These are phyloP conservation scores for Penicillium lagena DNA, from an alignment of 495 filamentous ascomycete genomes.

Conservation along the genomic window DNA sequence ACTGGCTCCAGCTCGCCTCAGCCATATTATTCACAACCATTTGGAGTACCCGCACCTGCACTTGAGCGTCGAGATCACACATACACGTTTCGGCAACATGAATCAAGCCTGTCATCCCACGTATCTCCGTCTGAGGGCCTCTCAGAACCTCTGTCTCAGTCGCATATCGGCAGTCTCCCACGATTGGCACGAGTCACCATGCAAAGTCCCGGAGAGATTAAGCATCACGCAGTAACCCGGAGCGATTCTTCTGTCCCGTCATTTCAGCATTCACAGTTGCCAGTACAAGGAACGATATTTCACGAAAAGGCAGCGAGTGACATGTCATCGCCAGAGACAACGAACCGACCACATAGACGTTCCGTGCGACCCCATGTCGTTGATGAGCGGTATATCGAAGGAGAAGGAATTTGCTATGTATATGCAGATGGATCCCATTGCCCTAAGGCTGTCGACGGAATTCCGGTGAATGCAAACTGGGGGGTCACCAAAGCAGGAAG, in stretches of 20 bases:
- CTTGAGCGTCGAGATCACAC: constrained; percentile 13
- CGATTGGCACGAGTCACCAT: constrained; percentile 28
- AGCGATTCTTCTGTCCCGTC: constrained; percentile 14
- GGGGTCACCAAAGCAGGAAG: constrained; percentile 90
- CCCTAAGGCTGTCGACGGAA: constrained; percentile 77
- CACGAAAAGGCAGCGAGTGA: constrained; percentile 11
- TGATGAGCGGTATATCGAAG: constrained; percentile 52
- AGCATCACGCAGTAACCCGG: constrained; percentile 11
- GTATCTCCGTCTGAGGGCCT: constrained; percentile 10
- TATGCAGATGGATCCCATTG: constrained; percentile 84
- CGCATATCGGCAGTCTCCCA: constrained; percentile 21
- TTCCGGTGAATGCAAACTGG: constrained; percentile 86
- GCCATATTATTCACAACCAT: constrained; percentile 18
- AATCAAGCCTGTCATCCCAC: constrained; percentile 6
- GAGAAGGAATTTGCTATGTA: constrained; percentile 77
- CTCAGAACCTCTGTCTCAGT: constrained; percentile 16
- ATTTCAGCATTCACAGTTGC: constrained; percentile 8
- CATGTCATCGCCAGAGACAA: constrained; percentile 16
- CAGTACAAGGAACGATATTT: constrained; percentile 5
- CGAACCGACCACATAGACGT: constrained; percentile 8
- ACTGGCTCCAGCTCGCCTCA: constrained; percentile 25
- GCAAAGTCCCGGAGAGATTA: constrained; percentile 13
- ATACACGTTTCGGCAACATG: constrained; percentile 17
- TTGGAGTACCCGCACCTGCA: constrained; percentile 12
- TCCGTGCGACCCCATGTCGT: constrained; percentile 37